These are phyloP conservation scores for Neonectria sp. DNA, from an alignment of 2,329 filamentous ascomycete species.

Conservation along the genomic window DNA sequence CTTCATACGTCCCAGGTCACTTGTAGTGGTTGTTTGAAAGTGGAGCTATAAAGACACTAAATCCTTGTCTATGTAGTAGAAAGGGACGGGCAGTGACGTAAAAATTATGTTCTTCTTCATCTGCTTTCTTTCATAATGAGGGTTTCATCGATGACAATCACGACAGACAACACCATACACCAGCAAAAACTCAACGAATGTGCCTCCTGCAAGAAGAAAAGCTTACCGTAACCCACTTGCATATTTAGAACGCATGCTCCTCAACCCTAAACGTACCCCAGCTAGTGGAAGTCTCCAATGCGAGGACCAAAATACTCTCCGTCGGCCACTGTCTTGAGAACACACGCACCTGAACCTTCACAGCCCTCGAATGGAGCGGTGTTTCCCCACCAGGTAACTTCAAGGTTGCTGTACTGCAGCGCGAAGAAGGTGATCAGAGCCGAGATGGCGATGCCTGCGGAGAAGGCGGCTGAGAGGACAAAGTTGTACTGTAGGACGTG, in stretches of 20 bases:
- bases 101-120: background rate
- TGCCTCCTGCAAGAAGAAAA: background rate
- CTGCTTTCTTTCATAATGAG: background rate
- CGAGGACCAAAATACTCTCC: conserved; percentile 53
- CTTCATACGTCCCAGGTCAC: background rate
- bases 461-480: conserved; percentile 63
- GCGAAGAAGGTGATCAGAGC: conserved; percentile 65
- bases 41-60: no score
- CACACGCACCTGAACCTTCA: conserved; percentile 43
- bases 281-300: conserved; percentile 38
- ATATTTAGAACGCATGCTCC: background rate
- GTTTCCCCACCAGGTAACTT: conserved; percentile 64
- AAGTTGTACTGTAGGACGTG: conserved; percentile 58
- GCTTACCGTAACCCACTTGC: background rate
- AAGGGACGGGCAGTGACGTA: background rate
- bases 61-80: background rate
- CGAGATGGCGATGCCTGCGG: conserved; percentile 61
- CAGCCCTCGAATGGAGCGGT: conserved; percentile 45
- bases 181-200: background rate
- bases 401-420: conserved; percentile 56
- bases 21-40: background rate
- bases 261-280: background rate
- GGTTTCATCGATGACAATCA: conserved; percentile 1
- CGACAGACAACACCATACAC: background rate
- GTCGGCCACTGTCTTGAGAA: conserved; percentile 39